phyloP scores from a whole-genome alignment of 176 grass and related monocot species.

The Cenchrus fungigraminus region DNA sequence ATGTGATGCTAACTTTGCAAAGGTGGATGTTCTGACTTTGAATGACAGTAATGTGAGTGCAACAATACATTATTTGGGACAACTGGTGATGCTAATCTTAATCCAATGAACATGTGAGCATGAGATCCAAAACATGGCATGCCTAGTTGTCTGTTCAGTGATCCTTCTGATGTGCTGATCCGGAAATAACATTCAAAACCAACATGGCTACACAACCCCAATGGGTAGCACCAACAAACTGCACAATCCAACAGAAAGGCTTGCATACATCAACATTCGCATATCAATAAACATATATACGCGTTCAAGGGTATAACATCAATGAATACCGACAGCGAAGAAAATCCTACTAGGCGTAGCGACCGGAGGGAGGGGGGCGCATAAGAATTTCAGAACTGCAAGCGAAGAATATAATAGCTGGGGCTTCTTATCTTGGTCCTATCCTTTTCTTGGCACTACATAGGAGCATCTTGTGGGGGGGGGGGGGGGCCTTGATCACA shows the following conservation, averaged over 20 bases:
- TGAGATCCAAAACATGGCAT: conserved; percentile 51
- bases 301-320: background rate
- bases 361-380: background rate
- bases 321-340: background rate
- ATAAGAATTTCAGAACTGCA: conserved; percentile 43
- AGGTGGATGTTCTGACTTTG: conserved; percentile 36
- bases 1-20: conserved; percentile 26
- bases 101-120: conserved; percentile 53
- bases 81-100: conserved; percentile 59
- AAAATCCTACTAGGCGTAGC: background rate
- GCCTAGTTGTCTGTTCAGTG: conserved; percentile 57
- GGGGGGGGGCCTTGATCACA: conserved; percentile 48
- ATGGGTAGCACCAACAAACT: conserved; percentile 28
- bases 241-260: conserved; percentile 4
- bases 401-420: conserved; percentile 63
- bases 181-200: conserved; percentile 50
- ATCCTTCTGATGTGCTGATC: conserved; percentile 57
- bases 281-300: background rate
- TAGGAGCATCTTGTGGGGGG: conserved; percentile 62
- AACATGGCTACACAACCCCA: conserved; percentile 41
- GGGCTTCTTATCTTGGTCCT: conserved; percentile 61
- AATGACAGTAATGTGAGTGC: conserved; percentile 31
- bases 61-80: conserved; percentile 36
- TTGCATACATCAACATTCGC: background rate
- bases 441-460: conserved; percentile 74